Evolutionary conservation across 495 filamentous ascomycete genomes (phyloP), one percentile per base, ranked within the genome.

Genomic region (Lichina pygmaea): DNA sequence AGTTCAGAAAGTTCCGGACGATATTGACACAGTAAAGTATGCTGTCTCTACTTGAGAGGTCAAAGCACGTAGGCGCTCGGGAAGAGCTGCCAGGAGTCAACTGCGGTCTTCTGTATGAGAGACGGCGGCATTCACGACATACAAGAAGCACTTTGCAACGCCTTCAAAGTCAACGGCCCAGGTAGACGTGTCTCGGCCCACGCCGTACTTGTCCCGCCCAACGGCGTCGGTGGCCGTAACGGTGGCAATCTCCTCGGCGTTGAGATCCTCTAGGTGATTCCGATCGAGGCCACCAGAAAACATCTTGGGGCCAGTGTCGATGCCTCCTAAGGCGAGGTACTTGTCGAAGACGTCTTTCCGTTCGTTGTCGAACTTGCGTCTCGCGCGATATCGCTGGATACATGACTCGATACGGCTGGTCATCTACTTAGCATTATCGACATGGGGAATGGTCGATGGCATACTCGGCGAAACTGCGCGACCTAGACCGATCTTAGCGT

Each of bases 1-100:
- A 97, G 51, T 83, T 84, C 47, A 92, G 69, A 57, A 94, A 93
- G 58, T 89, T 93, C 44, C 68, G 69, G 42, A 94, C 64, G 6
- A 89, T 71, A 12, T 63, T 60, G 11, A 70, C 67, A 10, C 62
- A 65, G 13, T 65, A 47, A 43, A 68, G 64, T 46, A 81, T 55
- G 41, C 62, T 58, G 0, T 63, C 56, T 44, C 66, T 60, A n/a
- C 43, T 61, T 8, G 64, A 55, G 6, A 66, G 60, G 40, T 62
- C 58, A 53, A 65, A 69, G 42, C 54, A 52, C 6, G 47, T 48
- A 6, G 65, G 61, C 49, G 66, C 64, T 51, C 60, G 63, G 7
- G 66, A 73, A 11, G 57, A 58, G 17, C 57, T 59, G 31, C 5
- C 4, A 4, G 24, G 24, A 24, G 24, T 24, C 24, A 24, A 4